Conservation (phyloP, 2,329 filamentous ascomycete genomes). For the Daldinia sp. region DNA sequence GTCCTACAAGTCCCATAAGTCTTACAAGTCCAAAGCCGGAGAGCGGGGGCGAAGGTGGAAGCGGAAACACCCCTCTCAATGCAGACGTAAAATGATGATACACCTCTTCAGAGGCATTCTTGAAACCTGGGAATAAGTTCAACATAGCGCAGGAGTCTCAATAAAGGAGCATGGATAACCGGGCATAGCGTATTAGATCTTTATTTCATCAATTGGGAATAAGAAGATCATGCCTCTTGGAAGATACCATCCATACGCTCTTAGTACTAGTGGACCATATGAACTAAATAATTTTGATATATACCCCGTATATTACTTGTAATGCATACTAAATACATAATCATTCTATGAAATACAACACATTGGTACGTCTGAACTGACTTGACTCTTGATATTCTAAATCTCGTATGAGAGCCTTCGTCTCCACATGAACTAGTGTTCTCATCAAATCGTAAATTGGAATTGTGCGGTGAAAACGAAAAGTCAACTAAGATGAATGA, state of each 20-base stretch:
- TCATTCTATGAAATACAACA: neutral
- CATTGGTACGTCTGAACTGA: neutral
- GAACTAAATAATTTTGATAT: neutral
- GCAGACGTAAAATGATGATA: slow-evolving; percentile 5
- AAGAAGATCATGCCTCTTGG: slow-evolving; percentile 12
- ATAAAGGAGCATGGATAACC: slow-evolving; percentile 27
- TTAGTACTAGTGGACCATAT: slow-evolving; percentile 10
- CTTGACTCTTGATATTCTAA: neutral
- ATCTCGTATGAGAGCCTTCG: too few species aligned
- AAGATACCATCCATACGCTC: slow-evolving; percentile 8
- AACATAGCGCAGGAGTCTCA: neutral
- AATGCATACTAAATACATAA: slow-evolving; percentile 12
- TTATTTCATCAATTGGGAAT: slow-evolving; percentile 28
- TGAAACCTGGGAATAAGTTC: neutral
- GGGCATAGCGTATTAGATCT: slow-evolving; percentile 30
- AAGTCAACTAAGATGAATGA: neutral
- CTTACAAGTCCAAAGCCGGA: slow-evolving; percentile 24
- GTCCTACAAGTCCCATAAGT: slow-evolving; percentile 35
- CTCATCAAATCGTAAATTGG: too few species aligned
- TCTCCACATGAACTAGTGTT: too few species aligned
- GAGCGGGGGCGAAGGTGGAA: slow-evolving; percentile 6
- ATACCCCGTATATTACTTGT: slow-evolving; percentile 22
- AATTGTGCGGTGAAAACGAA: too few species aligned
- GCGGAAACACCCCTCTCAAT: neutral
- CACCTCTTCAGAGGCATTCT: neutral